These are phyloP conservation scores for Coprinopsis cinerea DNA, from an alignment of 768 basidiomycete species.

Conservation along the genomic window DNA sequence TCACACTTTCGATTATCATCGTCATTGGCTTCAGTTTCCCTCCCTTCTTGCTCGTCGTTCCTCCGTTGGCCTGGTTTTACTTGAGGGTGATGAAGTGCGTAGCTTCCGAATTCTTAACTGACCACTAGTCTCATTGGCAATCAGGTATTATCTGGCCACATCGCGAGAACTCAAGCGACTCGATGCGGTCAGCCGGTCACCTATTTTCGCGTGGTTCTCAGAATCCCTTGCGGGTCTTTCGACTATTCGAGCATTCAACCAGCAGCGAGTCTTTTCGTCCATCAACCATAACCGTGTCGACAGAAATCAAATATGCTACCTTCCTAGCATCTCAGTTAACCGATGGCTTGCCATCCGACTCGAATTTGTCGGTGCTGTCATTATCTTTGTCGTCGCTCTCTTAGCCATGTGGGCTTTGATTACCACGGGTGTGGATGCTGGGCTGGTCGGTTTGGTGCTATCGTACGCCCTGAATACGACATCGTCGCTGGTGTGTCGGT, in stretches of 20 bases:
- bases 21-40: constrained; percentile 85
- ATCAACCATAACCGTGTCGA: constrained; percentile 75
- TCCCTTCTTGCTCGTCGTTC: constrained; percentile 66
- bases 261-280: constrained; percentile 59
- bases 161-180: constrained; percentile 85
- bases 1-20: constrained; percentile 51
- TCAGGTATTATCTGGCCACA: constrained; percentile 81
- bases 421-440: constrained; percentile 77
- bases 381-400: constrained; percentile 68
- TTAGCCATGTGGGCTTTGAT: constrained; percentile 67
- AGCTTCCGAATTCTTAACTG: not conserved
- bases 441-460: constrained; percentile 79
- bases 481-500: constrained; percentile 59
- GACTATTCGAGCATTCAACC: constrained; percentile 77
- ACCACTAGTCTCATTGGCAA: not conserved
- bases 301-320: constrained; percentile 76
- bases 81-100: constrained; percentile 69
- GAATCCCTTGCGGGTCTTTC: constrained; percentile 71
- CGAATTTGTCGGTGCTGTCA: constrained; percentile 76
- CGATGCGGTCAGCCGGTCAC: constrained; percentile 83
- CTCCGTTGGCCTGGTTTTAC: constrained; percentile 80
- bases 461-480: constrained; percentile 83
- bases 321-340: constrained; percentile 69
- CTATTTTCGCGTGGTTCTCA: constrained; percentile 88
- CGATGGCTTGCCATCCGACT: constrained; percentile 82